These are phyloP conservation scores for Athelia psychrophila DNA, from an alignment of 1,284 basidiomycete species.

Conservation along the genomic window DNA sequence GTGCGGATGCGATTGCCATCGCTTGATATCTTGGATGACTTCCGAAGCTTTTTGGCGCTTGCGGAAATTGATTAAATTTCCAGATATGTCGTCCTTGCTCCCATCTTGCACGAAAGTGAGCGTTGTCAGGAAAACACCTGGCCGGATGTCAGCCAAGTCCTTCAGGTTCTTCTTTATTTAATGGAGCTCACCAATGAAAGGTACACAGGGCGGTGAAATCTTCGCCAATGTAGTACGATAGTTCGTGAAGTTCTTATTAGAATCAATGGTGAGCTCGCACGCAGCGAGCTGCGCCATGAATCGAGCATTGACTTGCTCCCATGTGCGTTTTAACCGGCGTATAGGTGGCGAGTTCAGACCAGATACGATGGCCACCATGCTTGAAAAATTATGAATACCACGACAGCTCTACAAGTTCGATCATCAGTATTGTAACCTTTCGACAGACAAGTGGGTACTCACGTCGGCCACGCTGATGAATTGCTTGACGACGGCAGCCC, in stretches of 20 bases:
- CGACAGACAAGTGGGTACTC: constrained; percentile 27
- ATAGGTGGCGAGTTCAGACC: constrained; percentile 95
- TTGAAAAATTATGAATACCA: constrained; percentile 90
- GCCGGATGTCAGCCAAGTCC: background rate
- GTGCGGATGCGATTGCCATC: constrained; percentile 91
- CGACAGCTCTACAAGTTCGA: constrained; percentile 75
- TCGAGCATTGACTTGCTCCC: constrained; percentile 84
- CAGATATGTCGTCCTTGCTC: constrained; percentile 85
- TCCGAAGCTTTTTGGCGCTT: constrained; percentile 94
- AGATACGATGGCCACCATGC: constrained; percentile 94
- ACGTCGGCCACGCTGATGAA: constrained; percentile 95
- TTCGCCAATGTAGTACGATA: constrained; percentile 86
- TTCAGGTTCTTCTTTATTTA: constrained; percentile 4
- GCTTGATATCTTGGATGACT: constrained; percentile 94
- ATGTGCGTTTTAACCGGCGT: constrained; percentile 89
- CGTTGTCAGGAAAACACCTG: constrained; percentile 94
- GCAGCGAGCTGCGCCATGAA: constrained; percentile 65
- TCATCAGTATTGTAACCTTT: constrained; percentile 4
- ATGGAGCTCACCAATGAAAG: constrained; percentile 80
- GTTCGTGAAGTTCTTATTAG: constrained; percentile 90
- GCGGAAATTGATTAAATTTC: constrained; percentile 90
- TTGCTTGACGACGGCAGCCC: constrained; percentile 83
- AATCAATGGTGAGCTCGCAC: constrained; percentile 85
- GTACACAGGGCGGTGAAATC: constrained; percentile 93
- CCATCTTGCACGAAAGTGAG: constrained; percentile 98